Percentiles rank a stretch among this genome's conserved stretches.
These are phyloP conservation scores for Lachancea meyersii DNA, from an alignment of 805 yeast species.

Conservation along the genomic window DNA sequence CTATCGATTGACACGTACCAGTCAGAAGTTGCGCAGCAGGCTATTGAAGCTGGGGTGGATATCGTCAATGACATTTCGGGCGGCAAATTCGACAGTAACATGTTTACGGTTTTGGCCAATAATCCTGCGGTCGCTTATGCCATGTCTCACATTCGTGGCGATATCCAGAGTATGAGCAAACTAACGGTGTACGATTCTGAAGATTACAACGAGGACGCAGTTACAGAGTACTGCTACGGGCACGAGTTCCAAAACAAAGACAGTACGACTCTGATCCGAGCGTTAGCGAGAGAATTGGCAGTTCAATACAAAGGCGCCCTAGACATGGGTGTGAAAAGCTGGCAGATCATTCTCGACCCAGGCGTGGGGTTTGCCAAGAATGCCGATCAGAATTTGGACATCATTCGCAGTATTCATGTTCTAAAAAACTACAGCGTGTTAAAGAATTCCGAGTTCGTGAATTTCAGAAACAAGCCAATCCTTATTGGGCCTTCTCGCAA, in stretches of 20 bases:
- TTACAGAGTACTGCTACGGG: conserved; percentile 16
- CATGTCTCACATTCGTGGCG: conserved; percentile 80
- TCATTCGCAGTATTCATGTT: conserved; percentile 46
- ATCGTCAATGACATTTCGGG: conserved; percentile 87
- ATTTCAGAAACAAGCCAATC: conserved; percentile 46
- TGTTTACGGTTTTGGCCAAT: conserved; percentile 64
- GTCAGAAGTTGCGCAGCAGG: conserved; percentile 61
- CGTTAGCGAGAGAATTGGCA: conserved; percentile 61
- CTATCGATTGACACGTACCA: conserved; percentile 89
- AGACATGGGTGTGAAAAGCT: conserved; percentile 60
- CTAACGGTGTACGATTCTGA: conserved; percentile 46
- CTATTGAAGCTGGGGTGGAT: conserved; percentile 75
- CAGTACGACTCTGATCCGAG: conserved; percentile 40
- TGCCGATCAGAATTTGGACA: conserved; percentile 57
- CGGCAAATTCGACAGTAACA: conserved; percentile 61
- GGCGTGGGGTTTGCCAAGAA: conserved; percentile 96
- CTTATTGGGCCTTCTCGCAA: conserved; percentile 87
- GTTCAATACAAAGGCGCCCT: conserved; percentile 50
- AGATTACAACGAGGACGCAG: conserved; percentile 26
- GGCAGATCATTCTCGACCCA: conserved; percentile 92
- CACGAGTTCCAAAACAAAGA: conserved; percentile 17
- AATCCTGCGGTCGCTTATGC: conserved; percentile 66
- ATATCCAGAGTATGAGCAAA: conserved; percentile 62
- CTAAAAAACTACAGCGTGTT: conserved; percentile 43
- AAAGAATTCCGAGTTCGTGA: conserved; percentile 23